Percentiles rank a stretch among this genome's conserved stretches.
phyloP scores from a whole-genome alignment of 1,284 basidiomycete species.

The Cronartium quercuum region DNA sequence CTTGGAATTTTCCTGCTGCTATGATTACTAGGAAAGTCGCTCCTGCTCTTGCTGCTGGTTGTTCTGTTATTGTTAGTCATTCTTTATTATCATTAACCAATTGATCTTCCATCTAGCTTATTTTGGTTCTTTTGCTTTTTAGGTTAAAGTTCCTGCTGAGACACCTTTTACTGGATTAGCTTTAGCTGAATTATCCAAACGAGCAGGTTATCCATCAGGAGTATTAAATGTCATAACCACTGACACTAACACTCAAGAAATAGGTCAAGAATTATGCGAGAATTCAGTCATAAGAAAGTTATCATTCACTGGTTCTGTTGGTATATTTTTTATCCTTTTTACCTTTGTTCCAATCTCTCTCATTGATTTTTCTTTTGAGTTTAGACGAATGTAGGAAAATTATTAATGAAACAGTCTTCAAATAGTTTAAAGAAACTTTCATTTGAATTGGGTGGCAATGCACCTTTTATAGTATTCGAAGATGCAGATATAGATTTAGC shows the following conservation, averaged over 20 bases:
- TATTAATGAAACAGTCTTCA: constrained; percentile 74
- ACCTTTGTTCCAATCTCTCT: neutral
- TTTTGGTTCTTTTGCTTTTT: neutral
- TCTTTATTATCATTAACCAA: neutral
- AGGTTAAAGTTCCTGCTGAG: constrained; percentile 87
- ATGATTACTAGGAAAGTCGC: constrained; percentile 87
- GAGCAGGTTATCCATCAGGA: constrained; percentile 87
- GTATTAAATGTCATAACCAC: constrained; percentile 92
- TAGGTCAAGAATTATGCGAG: constrained; percentile 61
- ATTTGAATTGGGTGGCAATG: constrained; percentile 64
- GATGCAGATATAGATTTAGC: constrained; percentile 91
- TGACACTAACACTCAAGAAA: constrained; percentile 67
- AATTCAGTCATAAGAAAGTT: constrained; percentile 67
- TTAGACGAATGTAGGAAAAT: constrained; percentile 82
- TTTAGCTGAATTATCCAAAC: constrained; percentile 69
- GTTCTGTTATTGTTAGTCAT: constrained; percentile 65
- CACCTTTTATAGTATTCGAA: constrained; percentile 92
- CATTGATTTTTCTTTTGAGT: no score
- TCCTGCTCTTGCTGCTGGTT: constrained; percentile 83
- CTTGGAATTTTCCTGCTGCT: constrained; percentile 79
- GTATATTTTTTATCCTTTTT: neutral
- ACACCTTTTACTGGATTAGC: constrained; percentile 91
- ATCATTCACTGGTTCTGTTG: constrained; percentile 67
- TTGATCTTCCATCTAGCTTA: neutral
- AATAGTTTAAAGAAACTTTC: constrained; percentile 89